Evolutionary conservation across 2,329 filamentous ascomycete species (phyloP), one percentile per base, ranked within the genome.

Genomic region (Nothophoma quercina): DNA sequence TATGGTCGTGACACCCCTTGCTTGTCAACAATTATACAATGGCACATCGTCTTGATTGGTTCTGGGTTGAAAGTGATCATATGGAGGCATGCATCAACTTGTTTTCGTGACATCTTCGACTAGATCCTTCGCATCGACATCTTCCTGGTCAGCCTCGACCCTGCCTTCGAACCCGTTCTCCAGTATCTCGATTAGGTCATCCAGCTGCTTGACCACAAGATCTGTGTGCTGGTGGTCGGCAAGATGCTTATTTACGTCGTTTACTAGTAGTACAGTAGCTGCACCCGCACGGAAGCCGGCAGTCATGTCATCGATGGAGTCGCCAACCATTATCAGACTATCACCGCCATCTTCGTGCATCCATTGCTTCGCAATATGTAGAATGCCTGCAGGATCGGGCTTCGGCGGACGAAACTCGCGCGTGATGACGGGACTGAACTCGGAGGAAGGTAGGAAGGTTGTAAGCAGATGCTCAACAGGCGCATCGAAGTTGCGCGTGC

Each of bases 231-330:
- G 83, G 69, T 96, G 89, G 19, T 84, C 79, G 7, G 81, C 84
- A 51, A 96, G 71, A 59, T 88, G 81, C 48, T 73, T 74, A 69
- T 96, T 96, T n/a, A 83, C 87, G n/a, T 90, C 85, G 67, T 96
- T 96, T 13, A 88, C 82, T 35, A 99, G 79, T 69, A 98, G 70
- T n/a, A 98, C 92, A 0, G 95, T 98, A 26, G 91, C 89, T 1
- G 93, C 91, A 1, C 93, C 93, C 0, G 93, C 93, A 44, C 81
- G 81, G 54, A 88, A 84, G 0, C 95, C 93, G 1, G 93, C 91
- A 7, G 88, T 90, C 85, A 98, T 96, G 71, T 99, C 95, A 72
- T 98, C 95, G 48, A 96, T 85, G 13, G 88, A 92, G 51, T 84
- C 82, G 8, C 80, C 81, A 0, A 83, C 78, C 74, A 83, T 83